Percentiles rank a stretch among this genome's conserved stretches.
phyloP scores from a whole-genome alignment of 257 asterid species.

The Coffea eugenioides region DNA sequence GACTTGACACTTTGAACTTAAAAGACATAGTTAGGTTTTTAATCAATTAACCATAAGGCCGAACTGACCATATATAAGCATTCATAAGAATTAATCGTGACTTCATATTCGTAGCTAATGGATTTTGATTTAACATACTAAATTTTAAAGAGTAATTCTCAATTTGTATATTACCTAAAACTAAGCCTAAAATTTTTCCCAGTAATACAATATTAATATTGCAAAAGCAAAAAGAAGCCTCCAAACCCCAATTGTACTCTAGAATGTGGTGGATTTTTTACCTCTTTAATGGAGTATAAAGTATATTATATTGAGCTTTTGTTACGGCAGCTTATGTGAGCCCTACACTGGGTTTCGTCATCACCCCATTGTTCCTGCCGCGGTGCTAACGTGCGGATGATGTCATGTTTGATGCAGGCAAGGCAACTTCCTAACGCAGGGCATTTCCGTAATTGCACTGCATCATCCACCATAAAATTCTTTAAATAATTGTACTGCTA shows the following conservation, averaged over 20 bases:
- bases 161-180: too few relatives aligned
- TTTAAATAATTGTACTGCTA: neutral
- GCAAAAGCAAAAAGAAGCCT: neutral
- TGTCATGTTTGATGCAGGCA: neutral
- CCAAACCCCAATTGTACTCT: neutral
- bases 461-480: neutral
- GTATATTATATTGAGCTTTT: neutral
- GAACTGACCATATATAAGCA: too few relatives aligned
- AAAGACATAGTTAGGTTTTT: too few relatives aligned
- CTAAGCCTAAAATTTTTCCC: neutral
- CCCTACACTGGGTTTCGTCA: neutral
- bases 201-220: neutral
- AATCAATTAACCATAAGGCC: too few relatives aligned
- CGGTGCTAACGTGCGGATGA: constrained; percentile 15
- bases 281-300: neutral
- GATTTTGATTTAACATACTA: neutral
- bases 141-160: too few relatives aligned
- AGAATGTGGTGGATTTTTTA: neutral
- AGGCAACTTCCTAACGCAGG: neutral
- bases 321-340: neutral
- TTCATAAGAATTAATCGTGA: too few relatives aligned
- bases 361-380: neutral
- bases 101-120: neutral
- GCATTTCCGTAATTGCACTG: neutral
- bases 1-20: too few relatives aligned